Percentiles rank a stretch among this genome's conserved stretches.
These are phyloP conservation scores for Cucumis sativus DNA, from an alignment of 306 rosid species.

Conservation along the genomic window DNA sequence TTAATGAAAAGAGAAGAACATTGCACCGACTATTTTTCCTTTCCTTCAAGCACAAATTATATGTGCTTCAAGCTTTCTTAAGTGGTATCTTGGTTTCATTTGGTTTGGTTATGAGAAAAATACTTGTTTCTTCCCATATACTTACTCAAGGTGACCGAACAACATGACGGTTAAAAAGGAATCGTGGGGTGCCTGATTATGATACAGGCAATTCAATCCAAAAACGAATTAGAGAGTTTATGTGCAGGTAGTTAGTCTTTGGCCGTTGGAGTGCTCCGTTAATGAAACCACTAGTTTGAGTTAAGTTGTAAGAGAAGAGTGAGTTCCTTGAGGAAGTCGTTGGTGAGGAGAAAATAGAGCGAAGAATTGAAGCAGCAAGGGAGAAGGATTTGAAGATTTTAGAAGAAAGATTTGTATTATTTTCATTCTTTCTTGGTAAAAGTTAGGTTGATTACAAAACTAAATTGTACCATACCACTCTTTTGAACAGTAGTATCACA, in stretches of 20 bases:
- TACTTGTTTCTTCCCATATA: not conserved
- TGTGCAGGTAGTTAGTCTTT: not conserved
- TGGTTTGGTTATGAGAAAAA: not conserved
- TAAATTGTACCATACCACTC: too few relatives aligned
- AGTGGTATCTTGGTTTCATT: not conserved
- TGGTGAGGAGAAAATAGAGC: not conserved
- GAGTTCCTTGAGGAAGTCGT: not conserved
- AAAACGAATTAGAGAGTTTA: not conserved
- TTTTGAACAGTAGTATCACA: too few relatives aligned
- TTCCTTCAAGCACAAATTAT: not conserved
- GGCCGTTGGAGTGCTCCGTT: not conserved
- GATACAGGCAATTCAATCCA: not conserved
- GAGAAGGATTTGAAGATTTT: too few relatives aligned
- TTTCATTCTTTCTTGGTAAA: not conserved
- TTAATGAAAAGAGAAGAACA: not conserved
- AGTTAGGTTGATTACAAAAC: too few relatives aligned
- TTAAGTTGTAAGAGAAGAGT: too few relatives aligned
- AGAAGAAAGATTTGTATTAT: not conserved
- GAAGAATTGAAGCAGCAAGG: not conserved
- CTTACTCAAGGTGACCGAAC: not conserved
- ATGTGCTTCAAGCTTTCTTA: not conserved
- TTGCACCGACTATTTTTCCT: not conserved
- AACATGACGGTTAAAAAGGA: not conserved
- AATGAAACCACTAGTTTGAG: not conserved
- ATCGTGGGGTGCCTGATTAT: not conserved